Percentiles rank a stretch among this genome's conserved stretches.
phyloP scores from a whole-genome alignment of 352 stramenopile genomes.

The Globisporangium radiosum region DNA sequence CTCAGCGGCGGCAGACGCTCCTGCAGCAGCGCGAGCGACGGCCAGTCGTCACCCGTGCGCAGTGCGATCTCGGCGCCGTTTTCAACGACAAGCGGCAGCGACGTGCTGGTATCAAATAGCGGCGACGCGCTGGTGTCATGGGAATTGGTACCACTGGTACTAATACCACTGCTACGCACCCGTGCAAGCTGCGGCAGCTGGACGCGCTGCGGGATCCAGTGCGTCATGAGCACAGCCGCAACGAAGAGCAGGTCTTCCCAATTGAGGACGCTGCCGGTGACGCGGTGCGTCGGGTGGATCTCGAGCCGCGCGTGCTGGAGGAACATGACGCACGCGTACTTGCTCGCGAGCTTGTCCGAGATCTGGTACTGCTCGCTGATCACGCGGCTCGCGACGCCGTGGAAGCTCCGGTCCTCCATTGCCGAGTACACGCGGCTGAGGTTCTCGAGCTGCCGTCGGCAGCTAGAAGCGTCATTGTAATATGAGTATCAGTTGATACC shows the following conservation, averaged over 20 bases:
- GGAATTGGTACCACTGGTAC: not conserved
- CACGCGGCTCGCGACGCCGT: conserved; percentile 32
- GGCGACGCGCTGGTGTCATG: not conserved
- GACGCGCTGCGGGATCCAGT: conserved; percentile 66
- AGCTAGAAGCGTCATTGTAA: conserved; percentile 20
- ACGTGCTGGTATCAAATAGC: not conserved
- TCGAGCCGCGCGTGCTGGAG: conserved; percentile 72
- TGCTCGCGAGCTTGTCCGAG: conserved; percentile 63
- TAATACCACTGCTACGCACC: not conserved
- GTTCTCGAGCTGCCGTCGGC: conserved; percentile 72
- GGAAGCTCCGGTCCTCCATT: conserved; percentile 78
- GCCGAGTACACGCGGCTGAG: conserved; percentile 63
- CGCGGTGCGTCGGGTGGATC: conserved; percentile 52
- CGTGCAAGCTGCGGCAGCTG: conserved; percentile 25
- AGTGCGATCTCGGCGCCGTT: conserved; percentile 45
- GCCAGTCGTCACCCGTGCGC: conserved; percentile 32
- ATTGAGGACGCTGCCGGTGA: conserved; percentile 41
- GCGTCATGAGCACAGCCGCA: conserved; percentile 60
- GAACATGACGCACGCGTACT: conserved; percentile 80
- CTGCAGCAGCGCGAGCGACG: conserved; percentile 40
- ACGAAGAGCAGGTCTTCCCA: conserved; percentile 72
- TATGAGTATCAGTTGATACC: too few relatives aligned
- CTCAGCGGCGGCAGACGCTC: conserved; percentile 43
- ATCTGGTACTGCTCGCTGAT: conserved; percentile 62
- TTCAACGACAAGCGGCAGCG: conserved; percentile 25